Evolutionary conservation across 768 basidiomycete species (phyloP).

Genomic region (Russula earlei): DNA sequence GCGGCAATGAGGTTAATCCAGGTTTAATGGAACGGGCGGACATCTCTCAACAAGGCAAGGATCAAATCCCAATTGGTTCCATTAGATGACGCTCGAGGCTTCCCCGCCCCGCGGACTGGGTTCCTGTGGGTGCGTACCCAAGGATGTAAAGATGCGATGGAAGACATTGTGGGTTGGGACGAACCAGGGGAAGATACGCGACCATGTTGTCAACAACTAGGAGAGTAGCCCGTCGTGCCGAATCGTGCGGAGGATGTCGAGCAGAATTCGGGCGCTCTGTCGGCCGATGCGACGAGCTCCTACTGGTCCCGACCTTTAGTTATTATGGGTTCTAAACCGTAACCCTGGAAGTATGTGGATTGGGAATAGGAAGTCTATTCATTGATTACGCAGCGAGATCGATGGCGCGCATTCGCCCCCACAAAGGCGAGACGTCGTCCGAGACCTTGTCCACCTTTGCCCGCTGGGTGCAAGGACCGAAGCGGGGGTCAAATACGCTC

Average conservation of each 20-base stretch:
- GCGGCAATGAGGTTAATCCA: background rate
- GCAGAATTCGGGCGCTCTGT: background rate
- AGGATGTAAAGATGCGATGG: background rate
- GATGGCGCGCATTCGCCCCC: constrained; percentile 3
- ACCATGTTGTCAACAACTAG: background rate
- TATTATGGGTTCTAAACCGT: background rate
- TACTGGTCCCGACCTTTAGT: constrained; percentile 1
- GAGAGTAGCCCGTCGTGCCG: background rate
- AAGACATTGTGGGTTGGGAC: background rate
- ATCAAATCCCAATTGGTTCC: background rate
- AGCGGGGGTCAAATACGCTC: background rate
- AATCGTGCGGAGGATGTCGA: background rate
- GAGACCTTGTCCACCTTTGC: background rate
- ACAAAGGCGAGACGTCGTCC: background rate
- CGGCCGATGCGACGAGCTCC: constrained; percentile 2
- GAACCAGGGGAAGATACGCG: background rate
- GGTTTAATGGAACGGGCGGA: background rate
- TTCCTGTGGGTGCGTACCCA: background rate
- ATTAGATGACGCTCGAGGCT: constrained; percentile 8
- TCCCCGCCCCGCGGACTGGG: constrained; percentile 13
- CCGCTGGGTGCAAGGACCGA: background rate
- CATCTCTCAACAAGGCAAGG: background rate
- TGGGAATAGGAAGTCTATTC: constrained; percentile 7
- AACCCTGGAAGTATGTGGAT: constrained; percentile 1
- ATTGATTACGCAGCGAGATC: background rate